Evolutionary conservation across 2,329 filamentous ascomycete species (phyloP), one percentile per base, ranked within the genome.

Genomic region (Xylariomycetidae sp.): DNA sequence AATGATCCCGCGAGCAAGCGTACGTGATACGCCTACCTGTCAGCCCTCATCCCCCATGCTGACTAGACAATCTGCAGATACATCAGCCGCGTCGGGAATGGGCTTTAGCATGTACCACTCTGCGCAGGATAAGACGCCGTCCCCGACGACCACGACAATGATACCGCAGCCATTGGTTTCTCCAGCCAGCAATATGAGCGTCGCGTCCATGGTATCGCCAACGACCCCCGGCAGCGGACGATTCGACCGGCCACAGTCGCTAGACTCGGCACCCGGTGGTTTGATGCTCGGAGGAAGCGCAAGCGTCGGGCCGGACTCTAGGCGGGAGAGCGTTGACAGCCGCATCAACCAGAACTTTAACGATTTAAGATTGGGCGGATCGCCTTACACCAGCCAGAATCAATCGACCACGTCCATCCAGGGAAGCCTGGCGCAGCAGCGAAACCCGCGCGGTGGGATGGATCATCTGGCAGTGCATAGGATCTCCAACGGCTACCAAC

Each of bases 291-390:
- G 44, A 59, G 37, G 59, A 52, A 46, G 50, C 26, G 43, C 49
- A 14, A 60, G 59, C 18, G 57, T 60, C 30, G 57, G 63, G 16
- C 52, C 62, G 2, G 70, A 80, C 30, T 78, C 80, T 30, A 74
- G 83, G 37, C 76, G 85, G 33, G 85, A 87, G 61, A 89, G 85
- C 49, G 82, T 89, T 4, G 85, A 89, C 58, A 88, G 84, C 58
- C 75, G 84, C 42, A 81, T 89, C 56, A 85, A 86, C 50, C 77
- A 80, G 44, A 74, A 74, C 27, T 80, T 89, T 57, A 74, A 70
- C 36, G 80, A 85, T 28, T 72, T 89, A 59, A 72, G 78, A 45
- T 69, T 89, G 30, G 77, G 78, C 32, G 73, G 72, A 28, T 85
- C 82, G 6, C 84, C 84, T 1, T 89, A 88, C 50, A 75, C 82